These are phyloP conservation scores for Ajuga reptans DNA, from an alignment of 305 asterid species.

Conservation along the genomic window DNA sequence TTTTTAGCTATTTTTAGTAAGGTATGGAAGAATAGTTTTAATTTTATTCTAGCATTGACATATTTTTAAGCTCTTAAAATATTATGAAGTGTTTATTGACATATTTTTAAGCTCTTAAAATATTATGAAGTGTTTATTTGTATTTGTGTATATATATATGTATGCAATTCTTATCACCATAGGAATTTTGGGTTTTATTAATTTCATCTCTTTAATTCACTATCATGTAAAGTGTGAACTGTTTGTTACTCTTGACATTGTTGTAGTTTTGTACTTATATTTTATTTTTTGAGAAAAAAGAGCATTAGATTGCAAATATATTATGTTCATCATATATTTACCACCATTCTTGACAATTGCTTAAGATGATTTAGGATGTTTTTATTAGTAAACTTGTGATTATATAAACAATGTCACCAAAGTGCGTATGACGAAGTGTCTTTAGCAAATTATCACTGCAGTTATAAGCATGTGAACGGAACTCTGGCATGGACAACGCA, in stretches of 20 bases:
- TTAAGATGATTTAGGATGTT: neutral
- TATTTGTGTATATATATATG: neutral
- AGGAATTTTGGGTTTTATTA: neutral
- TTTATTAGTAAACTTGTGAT: neutral
- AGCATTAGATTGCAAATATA: neutral
- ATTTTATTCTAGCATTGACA: neutral
- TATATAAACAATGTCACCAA: neutral
- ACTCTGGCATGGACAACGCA: neutral
- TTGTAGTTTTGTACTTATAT: no score
- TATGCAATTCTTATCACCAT: neutral
- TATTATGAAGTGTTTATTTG: neutral
- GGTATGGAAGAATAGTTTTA: neutral
- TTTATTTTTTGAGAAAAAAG: no score
- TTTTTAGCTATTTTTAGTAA: constrained; percentile 11
- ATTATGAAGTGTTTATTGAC: neutral
- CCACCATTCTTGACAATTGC: neutral
- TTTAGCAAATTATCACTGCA: neutral
- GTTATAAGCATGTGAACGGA: neutral
- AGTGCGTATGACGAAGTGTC: neutral
- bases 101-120: neutral
- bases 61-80: neutral
- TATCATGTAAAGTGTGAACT: no score
- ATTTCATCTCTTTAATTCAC: no score
- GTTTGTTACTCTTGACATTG: no score
- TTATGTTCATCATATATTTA: neutral